A percentile compares a stretch with the other conserved stretches of the same genome.
phyloP scores from a whole-genome alignment of 108 stramenopile genomes.

The Nannochloropsis granulata region DNA sequence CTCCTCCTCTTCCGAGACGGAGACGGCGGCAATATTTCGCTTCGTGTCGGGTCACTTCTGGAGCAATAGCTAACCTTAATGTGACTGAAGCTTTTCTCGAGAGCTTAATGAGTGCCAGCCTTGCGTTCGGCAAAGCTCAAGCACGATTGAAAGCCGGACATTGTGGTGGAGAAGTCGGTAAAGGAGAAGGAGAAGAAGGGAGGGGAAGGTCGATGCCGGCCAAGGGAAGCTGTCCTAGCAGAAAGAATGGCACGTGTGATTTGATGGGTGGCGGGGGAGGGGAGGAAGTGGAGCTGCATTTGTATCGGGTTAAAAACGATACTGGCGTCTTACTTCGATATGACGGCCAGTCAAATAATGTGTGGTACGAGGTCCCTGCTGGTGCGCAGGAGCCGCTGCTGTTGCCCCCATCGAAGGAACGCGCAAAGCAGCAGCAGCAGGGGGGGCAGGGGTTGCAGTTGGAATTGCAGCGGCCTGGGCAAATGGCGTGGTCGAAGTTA shows the following conservation, averaged over 20 bases:
- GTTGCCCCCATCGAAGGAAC: not conserved
- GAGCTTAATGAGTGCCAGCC: not conserved
- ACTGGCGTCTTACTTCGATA: slow-evolving; percentile 42
- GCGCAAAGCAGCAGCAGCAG: not conserved
- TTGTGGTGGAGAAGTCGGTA: not conserved
- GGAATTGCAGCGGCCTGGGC: not conserved
- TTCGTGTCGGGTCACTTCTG: not conserved
- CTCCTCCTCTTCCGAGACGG: not conserved
- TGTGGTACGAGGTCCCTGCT: not conserved
- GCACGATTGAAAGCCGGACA: slow-evolving; percentile 14
- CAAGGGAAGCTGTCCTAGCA: not conserved
- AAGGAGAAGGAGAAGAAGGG: not conserved
- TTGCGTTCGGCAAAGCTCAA: not conserved
- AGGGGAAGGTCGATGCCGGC: not conserved
- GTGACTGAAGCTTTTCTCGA: slow-evolving; percentile 56
- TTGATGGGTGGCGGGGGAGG: not conserved
- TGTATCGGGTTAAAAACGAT: slow-evolving; percentile 52
- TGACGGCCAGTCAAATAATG: not conserved
- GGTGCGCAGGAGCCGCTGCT: not conserved
- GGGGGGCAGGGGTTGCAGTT: not conserved
- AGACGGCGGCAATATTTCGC: not conserved
- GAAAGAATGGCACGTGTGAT: too few relatives aligned
- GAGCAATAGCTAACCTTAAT: slow-evolving; percentile 47
- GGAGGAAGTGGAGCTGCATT: slow-evolving; percentile 30
- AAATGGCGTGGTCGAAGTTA: not conserved